These are phyloP conservation scores for Taxawa tesnikishii DNA, from an alignment of 2,329 filamentous ascomycete genomes.

Conservation along the genomic window DNA sequence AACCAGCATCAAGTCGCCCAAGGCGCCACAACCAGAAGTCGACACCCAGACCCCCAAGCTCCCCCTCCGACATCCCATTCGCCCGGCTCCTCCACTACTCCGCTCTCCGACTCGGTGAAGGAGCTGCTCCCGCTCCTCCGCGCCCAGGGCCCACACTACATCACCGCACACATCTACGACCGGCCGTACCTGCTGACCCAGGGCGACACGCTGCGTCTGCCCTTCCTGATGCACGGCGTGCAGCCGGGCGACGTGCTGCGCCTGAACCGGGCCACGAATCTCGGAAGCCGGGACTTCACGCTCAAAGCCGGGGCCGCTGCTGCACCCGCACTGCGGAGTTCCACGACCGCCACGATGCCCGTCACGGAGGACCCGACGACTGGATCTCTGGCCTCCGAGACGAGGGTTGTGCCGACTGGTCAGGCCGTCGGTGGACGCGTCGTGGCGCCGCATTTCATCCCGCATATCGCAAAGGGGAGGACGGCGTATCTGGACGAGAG, in stretches of 20 bases:
- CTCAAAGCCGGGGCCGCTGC: conserved; percentile 58
- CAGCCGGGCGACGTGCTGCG: conserved; percentile 72
- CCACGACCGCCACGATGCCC: conserved; percentile 11
- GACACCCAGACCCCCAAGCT: background rate
- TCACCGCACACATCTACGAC: conserved; percentile 68
- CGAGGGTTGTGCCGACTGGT: conserved; percentile 15
- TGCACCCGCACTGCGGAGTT: conserved; percentile 17
- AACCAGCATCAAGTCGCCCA: conserved; percentile 1
- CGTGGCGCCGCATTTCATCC: conserved; percentile 22
- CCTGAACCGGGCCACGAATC: conserved; percentile 67
- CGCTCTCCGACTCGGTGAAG: conserved; percentile 44
- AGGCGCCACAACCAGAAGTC: conserved; percentile 9
- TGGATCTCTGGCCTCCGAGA: conserved; percentile 12
- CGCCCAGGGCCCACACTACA: conserved; percentile 64
- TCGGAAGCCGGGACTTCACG: conserved; percentile 85
- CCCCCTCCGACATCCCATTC: conserved; percentile 15
- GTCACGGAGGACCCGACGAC: conserved; percentile 17
- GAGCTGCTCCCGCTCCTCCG: conserved; percentile 58
- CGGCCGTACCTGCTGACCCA: conserved; percentile 65
- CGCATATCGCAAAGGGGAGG: conserved; percentile 25
- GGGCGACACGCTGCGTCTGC: conserved; percentile 36
- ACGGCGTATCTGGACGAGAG: conserved; percentile 60
- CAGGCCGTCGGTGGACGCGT: conserved; percentile 14
- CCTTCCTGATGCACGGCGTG: conserved; percentile 37
- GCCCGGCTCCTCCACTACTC: conserved; percentile 22